phyloP scores from a whole-genome alignment of 768 basidiomycete species.

The Mycena belliarum region DNA sequence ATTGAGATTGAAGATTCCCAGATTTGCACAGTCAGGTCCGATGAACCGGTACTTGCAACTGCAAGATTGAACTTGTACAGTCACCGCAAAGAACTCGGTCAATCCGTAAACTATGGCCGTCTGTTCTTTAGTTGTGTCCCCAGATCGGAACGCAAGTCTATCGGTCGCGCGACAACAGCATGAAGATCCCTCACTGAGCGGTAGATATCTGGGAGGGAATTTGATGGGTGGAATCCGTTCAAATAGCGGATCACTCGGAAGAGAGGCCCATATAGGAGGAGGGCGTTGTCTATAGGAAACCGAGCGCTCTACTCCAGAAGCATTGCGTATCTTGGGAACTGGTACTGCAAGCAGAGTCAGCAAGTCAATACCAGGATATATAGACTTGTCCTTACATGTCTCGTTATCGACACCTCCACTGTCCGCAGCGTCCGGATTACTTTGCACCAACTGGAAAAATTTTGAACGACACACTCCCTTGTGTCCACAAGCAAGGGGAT shows the following conservation, averaged over 20 bases:
- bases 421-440: neutral
- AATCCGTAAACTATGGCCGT: neutral
- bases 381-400: neutral
- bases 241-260: neutral
- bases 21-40: neutral
- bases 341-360: too few species aligned
- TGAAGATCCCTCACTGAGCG: neutral
- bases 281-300: neutral
- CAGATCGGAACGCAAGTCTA: neutral
- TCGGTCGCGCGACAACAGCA: neutral
- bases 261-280: neutral
- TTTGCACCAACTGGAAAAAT: neutral
- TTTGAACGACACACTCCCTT: neutral
- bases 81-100: neutral
- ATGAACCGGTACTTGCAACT: neutral
- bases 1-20: constrained; percentile 22
- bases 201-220: neutral
- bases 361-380: neutral
- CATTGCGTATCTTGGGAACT: neutral
- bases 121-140: neutral
- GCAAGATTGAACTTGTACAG: neutral
- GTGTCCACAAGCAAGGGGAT: neutral
- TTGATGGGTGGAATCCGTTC: neutral
- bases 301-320: neutral
- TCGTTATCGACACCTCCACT: too few species aligned